Evolutionary conservation across 2,329 filamentous ascomycete genomes (phyloP), one percentile per base, ranked within the genome.

Genomic region (Lomentospora prolificans): DNA sequence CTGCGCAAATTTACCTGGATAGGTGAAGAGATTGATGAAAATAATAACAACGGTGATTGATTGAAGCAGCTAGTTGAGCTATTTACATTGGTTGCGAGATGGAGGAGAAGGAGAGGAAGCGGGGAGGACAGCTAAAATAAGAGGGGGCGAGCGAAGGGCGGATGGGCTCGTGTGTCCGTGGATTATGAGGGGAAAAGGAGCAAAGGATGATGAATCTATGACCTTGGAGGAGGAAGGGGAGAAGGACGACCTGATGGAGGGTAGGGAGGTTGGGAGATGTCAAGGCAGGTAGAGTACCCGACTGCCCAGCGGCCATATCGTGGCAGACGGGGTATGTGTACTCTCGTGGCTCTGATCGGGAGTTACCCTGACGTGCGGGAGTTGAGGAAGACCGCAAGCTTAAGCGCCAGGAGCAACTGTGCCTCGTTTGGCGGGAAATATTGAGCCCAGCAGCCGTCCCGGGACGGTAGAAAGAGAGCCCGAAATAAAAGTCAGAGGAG

Each of bases 121-220:
- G 44, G 24, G n/a, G 44, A 10, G 22, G 44, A 48, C 8, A 48
- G 14, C 9, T 17, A 22, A 25, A 25, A 48, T 8, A 25, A 48
- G 44, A 48, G 44, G 22, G 44, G 17, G 22, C 19, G 44, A 22
- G 44, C 17, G 44, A 46, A 10, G 41, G 44, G 44, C 44, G 22
- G 44, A 48, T 48, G 22, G 44, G 44, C 44, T 48, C 44, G 44
- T 48, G 44, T 48, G 44, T 24, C 41, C 19, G 17, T 27, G 5
- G 44, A 2, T 4, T 48, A 22, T 48, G 44, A 48, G 44, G 44
- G 44, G 44, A 48, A 48, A 27, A 9, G 44, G 44, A 48, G 44
- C 22, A 25, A 22, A 48, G 44, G 44, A 48, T 48, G 44, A 48
- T 48, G 44, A 22, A 48, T 48, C 44, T 48, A 48, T 48, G 22